phyloP scores from a whole-genome alignment of 257 asterid species.

The Jaltomata sinuosa region DNA sequence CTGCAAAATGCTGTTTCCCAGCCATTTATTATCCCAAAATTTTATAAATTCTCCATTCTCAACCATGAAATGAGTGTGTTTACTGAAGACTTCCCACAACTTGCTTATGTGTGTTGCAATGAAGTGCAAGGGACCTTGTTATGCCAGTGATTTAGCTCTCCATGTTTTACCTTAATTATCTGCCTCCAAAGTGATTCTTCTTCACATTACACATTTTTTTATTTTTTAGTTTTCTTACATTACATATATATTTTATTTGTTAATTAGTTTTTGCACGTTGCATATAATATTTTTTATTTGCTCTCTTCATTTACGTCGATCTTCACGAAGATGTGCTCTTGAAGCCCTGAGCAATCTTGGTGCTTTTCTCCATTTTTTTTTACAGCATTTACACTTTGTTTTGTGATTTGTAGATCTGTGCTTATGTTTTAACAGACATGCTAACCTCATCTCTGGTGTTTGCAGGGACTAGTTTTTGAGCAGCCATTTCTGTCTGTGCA shows the following conservation, averaged over 20 bases:
- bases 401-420: background rate
- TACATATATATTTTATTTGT: background rate
- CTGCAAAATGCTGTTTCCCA: background rate
- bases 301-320: background rate
- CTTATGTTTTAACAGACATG: background rate
- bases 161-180: background rate
- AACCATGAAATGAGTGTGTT: background rate
- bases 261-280: background rate
- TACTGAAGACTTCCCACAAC: background rate
- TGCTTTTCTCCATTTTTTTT: background rate
- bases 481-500: no score
- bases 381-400: background rate
- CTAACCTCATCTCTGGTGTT: background rate
- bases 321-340: background rate
- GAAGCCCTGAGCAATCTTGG: background rate
- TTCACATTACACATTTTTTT: background rate
- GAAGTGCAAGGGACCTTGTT: background rate
- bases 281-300: background rate
- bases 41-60: background rate
- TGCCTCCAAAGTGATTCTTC: background rate
- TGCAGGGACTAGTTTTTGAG: background rate
- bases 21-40: background rate
- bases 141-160: background rate
- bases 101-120: background rate
- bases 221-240: background rate